Percentiles rank a stretch among this genome's conserved stretches.
phyloP scores from a whole-genome alignment of 805 yeast genomes.

The Cyberlindnera maritima region DNA sequence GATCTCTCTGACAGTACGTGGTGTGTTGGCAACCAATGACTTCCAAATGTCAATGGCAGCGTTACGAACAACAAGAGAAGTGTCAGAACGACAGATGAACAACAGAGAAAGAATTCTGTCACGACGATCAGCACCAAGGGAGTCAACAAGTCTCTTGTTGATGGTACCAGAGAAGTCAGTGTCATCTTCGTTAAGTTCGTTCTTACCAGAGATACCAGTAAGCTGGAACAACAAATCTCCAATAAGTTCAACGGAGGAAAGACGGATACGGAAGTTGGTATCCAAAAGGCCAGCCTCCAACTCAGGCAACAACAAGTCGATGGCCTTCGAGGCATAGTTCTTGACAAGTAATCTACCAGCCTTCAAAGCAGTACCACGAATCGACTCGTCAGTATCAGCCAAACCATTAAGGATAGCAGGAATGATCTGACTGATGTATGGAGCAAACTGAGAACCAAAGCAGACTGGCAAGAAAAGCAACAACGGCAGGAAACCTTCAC shows the following conservation, averaged over 20 bases:
- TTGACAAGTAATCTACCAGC: constrained; percentile 90
- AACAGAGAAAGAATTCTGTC: constrained; percentile 82
- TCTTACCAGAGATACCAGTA: constrained; percentile 82
- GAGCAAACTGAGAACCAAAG: constrained; percentile 88
- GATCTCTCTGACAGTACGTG: constrained; percentile 89
- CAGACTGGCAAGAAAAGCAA: constrained; percentile 89
- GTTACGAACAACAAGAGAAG: constrained; percentile 79
- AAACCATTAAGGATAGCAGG: constrained; percentile 91
- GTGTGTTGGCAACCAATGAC: constrained; percentile 92
- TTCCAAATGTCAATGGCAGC: constrained; percentile 96
- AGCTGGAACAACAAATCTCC: constrained; percentile 94
- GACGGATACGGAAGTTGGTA: constrained; percentile 78
- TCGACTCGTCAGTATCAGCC: constrained; percentile 84
- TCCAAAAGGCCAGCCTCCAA: constrained; percentile 87
- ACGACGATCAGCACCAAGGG: constrained; percentile 84
- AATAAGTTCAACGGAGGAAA: constrained; percentile 90
- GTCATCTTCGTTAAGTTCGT: constrained; percentile 60
- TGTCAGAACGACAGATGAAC: constrained; percentile 92
- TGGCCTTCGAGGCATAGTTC: constrained; percentile 89
- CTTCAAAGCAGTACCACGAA: constrained; percentile 85
- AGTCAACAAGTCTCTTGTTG: constrained; percentile 63
- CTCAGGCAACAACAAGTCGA: constrained; percentile 91
- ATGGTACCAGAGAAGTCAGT: constrained; percentile 47
- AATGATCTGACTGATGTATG: constrained; percentile 79
- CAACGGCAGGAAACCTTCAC: constrained; percentile 92